phyloP scores from a whole-genome alignment of 2,329 filamentous ascomycete species.

The Plectosphaerella sp. region DNA sequence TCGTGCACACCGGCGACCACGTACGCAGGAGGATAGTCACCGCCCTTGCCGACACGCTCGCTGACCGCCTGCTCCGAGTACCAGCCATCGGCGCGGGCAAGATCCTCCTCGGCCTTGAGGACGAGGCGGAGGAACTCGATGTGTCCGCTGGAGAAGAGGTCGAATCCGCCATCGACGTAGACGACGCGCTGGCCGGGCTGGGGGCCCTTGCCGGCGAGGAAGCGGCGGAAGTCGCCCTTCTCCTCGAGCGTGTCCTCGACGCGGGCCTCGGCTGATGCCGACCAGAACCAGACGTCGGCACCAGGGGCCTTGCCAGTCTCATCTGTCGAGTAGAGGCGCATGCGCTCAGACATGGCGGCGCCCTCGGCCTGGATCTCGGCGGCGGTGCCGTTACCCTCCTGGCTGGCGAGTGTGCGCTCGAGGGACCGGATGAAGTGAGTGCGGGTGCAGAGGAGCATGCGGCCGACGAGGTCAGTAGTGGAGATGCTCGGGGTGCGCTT shows the following conservation, averaged over 20 bases:
- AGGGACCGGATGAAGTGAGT: conserved; percentile 88
- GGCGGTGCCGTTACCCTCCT: conserved; percentile 66
- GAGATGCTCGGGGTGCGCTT: conserved; percentile 95
- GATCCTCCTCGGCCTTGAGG: conserved; percentile 63
- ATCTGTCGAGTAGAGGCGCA: conserved; percentile 84
- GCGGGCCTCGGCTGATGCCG: conserved; percentile 46
- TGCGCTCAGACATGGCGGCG: conserved; percentile 67
- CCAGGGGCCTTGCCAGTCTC: conserved; percentile 74
- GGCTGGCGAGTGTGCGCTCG: conserved; percentile 60
- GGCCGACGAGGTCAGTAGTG: conserved; percentile 94
- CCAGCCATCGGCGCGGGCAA: conserved; percentile 68
- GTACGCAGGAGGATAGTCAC: conserved; percentile 77
- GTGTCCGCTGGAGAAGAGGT: conserved; percentile 93
- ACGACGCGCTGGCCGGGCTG: conserved; percentile 77
- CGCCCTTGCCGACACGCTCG: conserved; percentile 59
- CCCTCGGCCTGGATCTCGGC: conserved; percentile 60
- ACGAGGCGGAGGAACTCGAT: conserved; percentile 90
- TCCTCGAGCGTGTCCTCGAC: conserved; percentile 47
- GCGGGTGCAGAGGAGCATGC: conserved; percentile 95
- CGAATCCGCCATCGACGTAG: conserved; percentile 95
- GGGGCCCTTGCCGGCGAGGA: conserved; percentile 69
- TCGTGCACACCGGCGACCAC: conserved; percentile 93
- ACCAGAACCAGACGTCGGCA: conserved; percentile 83
- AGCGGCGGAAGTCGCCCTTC: conserved; percentile 58
- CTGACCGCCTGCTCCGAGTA: conserved; percentile 60